Evolutionary conservation across 176 grass and related monocot species (phyloP), one percentile per base, ranked within the genome.

Genomic region (Saccharum spontaneum): DNA sequence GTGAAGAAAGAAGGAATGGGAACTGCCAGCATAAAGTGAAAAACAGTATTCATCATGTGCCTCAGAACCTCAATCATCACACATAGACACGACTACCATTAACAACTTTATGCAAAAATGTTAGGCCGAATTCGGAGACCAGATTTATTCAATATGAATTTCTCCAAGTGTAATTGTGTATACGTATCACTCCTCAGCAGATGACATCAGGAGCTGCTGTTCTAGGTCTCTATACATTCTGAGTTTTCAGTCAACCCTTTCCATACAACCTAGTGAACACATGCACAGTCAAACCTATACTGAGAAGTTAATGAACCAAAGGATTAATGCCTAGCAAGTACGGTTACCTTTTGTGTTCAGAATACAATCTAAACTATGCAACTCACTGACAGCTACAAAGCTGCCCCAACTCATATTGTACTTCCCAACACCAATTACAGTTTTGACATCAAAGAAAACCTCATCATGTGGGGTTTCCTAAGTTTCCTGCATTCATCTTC

Each of bases 251-350:
- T 63, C 31, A 39, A 66, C 8, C 43, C 18, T 64, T 63, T 71
- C 17, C 55, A 73, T 50, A n/a, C 55, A 86, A 52, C 52, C n/a
- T 38, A 62, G 12, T 59, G 55, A 46, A 86, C 60, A 79, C 67
- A 79, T 79, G 3, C 74, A 80, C 76, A 38, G 41, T 3, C 4
- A 80, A 31, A 74, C 31, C 41, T 38, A 46, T 26, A 62, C 55
- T 9, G 23, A 73, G 12, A 86, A 22, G 55, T 49, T 24, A 54
- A 80, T 52, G 76, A 40, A 86, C 22, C 44, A 73, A 7, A 71
- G 31, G 36, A 13, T 10, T 38, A 52, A 40, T 22, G 41, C 76
- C 71, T 13, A 67, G 23, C 14, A 55, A 28, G 34, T 68, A 55
- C 45, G 50, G n/a, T 6, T 30, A 38, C 15, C 34, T 18, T 62